Base-by-base conservation (phyloP, 2,329 filamentous ascomycete genomes). In the Fusarium fujikuroi region DNA sequence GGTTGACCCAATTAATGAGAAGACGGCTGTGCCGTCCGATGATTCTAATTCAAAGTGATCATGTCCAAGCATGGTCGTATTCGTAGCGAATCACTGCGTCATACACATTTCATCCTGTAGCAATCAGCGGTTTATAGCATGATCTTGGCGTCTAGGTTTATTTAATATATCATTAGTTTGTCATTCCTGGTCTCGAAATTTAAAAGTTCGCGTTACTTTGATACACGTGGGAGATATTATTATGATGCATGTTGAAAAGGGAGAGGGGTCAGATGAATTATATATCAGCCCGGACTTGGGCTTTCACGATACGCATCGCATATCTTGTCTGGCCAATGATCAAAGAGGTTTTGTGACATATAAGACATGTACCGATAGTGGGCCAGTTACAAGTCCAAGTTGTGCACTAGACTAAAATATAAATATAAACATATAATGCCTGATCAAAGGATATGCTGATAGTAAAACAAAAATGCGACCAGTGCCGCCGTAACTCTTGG, bases 1-100 rank as follows among this genome's bases (percentile, higher is more conserved):
- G 70, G 69, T 77, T 7, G 68, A 76, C 23, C 59, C 70, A 16
- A 36, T 79, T 15, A 77, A 77, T 49, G 80, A 82, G 73, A 82
- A 83, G 64, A 65, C 59, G 44, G 63, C 66, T 32, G 23, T 58
- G 36, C 66, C 75, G 16, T 74, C 74, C 11, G 50, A 70, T 56
- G 73, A 76, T 42, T 67, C 70, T 5, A 69, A 44, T 40, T 73
- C 75, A 25, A 75, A 69, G 58, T 76, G 60, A 54, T 50, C 32
- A 7, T 25, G 30, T 30, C 37, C 52, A 18, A n/a, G 34, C 34
- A 40, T 32, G 42, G 59, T 56, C 34, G 14, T 40, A 43, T 58
- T 52, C 28, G 47, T 12, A 25, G 49, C n/a, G 42, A 37, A 56
- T 49, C 46, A 60, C 34, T 56, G 32, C 25, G 49, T 37, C 52